These are phyloP conservation scores for Hirsutella minnesotensis DNA, from an alignment of 2,329 filamentous ascomycete species.

Conservation along the genomic window DNA sequence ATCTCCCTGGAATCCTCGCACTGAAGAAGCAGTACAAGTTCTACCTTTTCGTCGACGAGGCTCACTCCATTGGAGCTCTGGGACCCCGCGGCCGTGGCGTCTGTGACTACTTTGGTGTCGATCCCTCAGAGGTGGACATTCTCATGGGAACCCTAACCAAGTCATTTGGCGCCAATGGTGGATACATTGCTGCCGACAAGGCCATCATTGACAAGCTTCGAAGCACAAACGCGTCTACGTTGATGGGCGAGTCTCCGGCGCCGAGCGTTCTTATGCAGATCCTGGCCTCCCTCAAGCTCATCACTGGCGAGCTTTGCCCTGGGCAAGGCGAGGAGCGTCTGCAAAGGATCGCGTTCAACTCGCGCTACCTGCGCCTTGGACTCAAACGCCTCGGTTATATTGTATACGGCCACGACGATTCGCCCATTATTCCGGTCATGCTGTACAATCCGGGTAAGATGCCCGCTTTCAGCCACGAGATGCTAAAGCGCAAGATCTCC, in stretches of 20 bases:
- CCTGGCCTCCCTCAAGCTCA: constrained; percentile 72
- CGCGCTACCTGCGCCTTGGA: constrained; percentile 90
- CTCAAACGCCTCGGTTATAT: constrained; percentile 96
- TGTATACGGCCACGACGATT: constrained; percentile 94
- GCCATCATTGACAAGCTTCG: constrained; percentile 85
- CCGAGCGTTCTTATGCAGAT: constrained; percentile 90
- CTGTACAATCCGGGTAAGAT: constrained; percentile 99
- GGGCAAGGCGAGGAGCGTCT: constrained; percentile 93
- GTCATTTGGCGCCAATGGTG: constrained; percentile 95
- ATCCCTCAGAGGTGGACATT: constrained; percentile 80
- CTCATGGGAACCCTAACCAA: constrained; percentile 98
- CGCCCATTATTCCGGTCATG: constrained; percentile 86
- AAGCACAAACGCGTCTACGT: constrained; percentile 71
- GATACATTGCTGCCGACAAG: constrained; percentile 86
- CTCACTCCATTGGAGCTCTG: constrained; percentile 88
- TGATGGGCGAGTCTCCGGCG: constrained; percentile 77
- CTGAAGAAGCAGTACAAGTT: constrained; percentile 97
- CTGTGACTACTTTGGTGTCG: constrained; percentile 92
- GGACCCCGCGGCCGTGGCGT: constrained; percentile 83
- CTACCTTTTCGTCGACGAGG: constrained; percentile 88
- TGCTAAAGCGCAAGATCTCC: constrained; percentile 95
- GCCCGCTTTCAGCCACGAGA: constrained; percentile 95
- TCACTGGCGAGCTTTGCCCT: constrained; percentile 74
- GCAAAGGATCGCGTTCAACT: constrained; percentile 95
- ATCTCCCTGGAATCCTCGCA: constrained; percentile 77